Evolutionary conservation across 2,329 filamentous ascomycete genomes (phyloP).

Genomic region (Aspergillus sp.): DNA sequence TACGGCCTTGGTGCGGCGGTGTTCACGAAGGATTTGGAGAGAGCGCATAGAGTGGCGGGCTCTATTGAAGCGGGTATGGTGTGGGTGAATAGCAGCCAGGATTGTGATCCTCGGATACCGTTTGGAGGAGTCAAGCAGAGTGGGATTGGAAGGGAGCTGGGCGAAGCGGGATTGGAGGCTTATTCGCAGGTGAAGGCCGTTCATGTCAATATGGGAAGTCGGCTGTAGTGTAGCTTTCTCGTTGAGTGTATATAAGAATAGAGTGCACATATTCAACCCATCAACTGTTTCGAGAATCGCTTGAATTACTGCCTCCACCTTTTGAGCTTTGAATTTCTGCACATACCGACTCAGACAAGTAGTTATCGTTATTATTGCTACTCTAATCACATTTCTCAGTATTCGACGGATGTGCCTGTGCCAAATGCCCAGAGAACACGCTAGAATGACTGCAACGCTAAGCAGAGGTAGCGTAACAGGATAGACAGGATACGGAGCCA

Average conservation of each 20-base stretch:
- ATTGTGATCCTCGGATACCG: constrained; percentile 35
- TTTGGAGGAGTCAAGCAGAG: constrained; percentile 43
- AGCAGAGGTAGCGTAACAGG: too few relatives aligned
- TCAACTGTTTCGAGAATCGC: too few relatives aligned
- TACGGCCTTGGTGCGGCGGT: constrained; percentile 39
- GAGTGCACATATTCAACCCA: neutral
- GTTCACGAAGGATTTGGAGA: constrained; percentile 37
- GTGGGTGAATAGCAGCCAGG: constrained; percentile 41
- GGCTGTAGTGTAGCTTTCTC: constrained; percentile 15
- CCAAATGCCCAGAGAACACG: too few relatives aligned
- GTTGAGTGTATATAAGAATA: neutral
- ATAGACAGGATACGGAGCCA: too few relatives aligned
- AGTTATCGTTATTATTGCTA: too few relatives aligned
- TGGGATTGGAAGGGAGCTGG: constrained; percentile 46
- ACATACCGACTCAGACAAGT: too few relatives aligned
- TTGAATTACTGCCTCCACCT: too few relatives aligned
- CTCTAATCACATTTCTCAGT: too few relatives aligned
- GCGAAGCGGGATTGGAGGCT: constrained; percentile 35
- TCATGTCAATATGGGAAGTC: constrained; percentile 36
- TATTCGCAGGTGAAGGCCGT: constrained; percentile 36
- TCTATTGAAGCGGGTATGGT: constrained; percentile 43
- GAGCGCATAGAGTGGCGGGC: constrained; percentile 35
- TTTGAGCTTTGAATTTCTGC: too few relatives aligned
- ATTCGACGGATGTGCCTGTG: too few relatives aligned
- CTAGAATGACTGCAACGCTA: too few relatives aligned